Evolutionary conservation across 768 basidiomycete genomes (phyloP), one percentile per base, ranked within the genome.

Genomic region (Coprinopsis strossmayeri): DNA sequence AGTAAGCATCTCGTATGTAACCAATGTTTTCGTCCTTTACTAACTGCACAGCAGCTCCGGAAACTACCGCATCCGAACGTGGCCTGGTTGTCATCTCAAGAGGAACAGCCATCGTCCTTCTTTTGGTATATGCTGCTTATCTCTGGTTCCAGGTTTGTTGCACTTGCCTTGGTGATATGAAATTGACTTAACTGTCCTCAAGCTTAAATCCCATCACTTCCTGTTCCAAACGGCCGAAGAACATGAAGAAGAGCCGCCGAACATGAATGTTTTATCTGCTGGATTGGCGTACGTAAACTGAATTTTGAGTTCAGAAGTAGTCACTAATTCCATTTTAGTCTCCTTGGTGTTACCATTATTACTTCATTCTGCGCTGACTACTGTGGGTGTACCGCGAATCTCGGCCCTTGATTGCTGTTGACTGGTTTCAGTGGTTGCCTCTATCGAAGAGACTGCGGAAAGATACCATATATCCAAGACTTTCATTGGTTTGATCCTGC

Each of bases 331-430:
- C 23, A 23, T 41, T 52, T 32, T 42, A 84, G 86, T 45, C 72
- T 96, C 5, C 69, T 92, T 28, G 61, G 66, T 28, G 81, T 90
- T 11, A 94, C 93, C 1, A 69, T 94, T 39, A 60, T 88, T 39
- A 95, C 91, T 0, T 77, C 89, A 0, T 91, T 95, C 69, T 91
- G 88, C 55, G 92, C 93, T 24, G 93, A 96, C 62, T 88, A 81
- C 59, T 66, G 88, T 85, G 60, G 59, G 84, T 78, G 26, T 25
- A 11, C 43, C 21, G 11, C 17, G 2, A 26, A 15, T 41, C 21
- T 18, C 34, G 72, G 39, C 21, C 43, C 24, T 41, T 71, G 68
- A 76, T 47, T 24, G 15, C 18, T 21, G 17, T 21, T 34, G 18
- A 25, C 35, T 18, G 35, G 18, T 11, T 18, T 27, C 46, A 90